A percentile compares a stretch with the other conserved stretches of the same genome.
phyloP scores from a whole-genome alignment of 495 filamentous ascomycete species.

The Xylaria venustula region DNA sequence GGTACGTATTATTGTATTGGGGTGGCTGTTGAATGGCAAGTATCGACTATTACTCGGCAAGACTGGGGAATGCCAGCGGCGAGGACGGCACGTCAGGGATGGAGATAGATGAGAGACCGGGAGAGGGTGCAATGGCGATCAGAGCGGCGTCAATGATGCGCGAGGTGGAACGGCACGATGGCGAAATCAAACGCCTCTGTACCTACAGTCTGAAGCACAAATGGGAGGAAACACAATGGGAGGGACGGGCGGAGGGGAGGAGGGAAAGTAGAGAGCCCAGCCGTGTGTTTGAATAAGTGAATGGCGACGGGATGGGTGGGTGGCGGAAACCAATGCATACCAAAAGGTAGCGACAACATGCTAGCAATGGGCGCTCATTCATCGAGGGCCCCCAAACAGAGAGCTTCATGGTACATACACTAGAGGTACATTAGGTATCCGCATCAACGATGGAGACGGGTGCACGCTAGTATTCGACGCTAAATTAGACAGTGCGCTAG shows the following conservation, averaged over 20 bases:
- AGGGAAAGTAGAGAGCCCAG: too few relatives aligned
- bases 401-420: too few relatives aligned
- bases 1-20: constrained; percentile 11
- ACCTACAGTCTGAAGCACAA: background rate
- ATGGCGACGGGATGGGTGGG: constrained; percentile 9
- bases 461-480: background rate
- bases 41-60: constrained; percentile 8
- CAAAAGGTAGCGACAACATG: background rate
- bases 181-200: background rate
- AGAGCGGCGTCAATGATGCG: constrained; percentile 25
- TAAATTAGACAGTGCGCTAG: too few relatives aligned
- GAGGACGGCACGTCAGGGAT: background rate
- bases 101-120: constrained; percentile 6
- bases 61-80: background rate
- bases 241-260: background rate
- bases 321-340: background rate
- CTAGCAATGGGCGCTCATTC: background rate
- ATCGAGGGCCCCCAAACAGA: background rate
- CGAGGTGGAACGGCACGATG: constrained; percentile 13
- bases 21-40: background rate
- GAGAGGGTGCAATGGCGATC: constrained; percentile 18
- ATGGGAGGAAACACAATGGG: background rate
- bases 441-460: background rate
- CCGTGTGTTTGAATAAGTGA: background rate
- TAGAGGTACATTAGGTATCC: too few relatives aligned